Evolutionary conservation across 1,284 basidiomycete genomes (phyloP).

Genomic region (Singerocomus inundabilis): DNA sequence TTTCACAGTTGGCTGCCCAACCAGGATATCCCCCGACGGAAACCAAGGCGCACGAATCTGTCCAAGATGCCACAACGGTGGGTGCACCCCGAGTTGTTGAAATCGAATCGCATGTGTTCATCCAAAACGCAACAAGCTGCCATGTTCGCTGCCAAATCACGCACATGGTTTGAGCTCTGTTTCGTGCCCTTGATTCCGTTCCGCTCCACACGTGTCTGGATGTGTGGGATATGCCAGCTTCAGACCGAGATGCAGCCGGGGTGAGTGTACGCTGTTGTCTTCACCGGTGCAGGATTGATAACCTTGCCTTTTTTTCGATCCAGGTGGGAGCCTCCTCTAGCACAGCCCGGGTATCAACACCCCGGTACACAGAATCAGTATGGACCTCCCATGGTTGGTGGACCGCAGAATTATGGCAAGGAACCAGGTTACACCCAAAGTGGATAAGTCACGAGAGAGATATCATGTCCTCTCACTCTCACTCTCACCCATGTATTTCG

Average conservation of each 20-base stretch:
- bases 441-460: constrained; percentile 12
- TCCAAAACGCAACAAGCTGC: constrained; percentile 31
- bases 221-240: constrained; percentile 53
- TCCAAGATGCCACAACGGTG: constrained; percentile 51
- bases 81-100: constrained; percentile 1
- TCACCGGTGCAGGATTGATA: not conserved
- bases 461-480: not conserved
- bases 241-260: constrained; percentile 43
- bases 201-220: constrained; percentile 45
- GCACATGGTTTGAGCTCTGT: constrained; percentile 54
- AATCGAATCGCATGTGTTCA: not conserved
- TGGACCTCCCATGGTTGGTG: constrained; percentile 1
- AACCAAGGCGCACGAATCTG: constrained; percentile 44
- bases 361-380: constrained; percentile 22
- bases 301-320: not conserved
- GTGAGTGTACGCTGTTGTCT: constrained; percentile 31
- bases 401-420: constrained; percentile 13
- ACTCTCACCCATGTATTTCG: not conserved
- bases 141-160: constrained; percentile 47
- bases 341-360: constrained; percentile 34
- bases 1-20: constrained; percentile 48
- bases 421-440: constrained; percentile 29
- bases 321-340: constrained; percentile 47
- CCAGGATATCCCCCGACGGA: constrained; percentile 44
- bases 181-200: constrained; percentile 51